Evolutionary conservation across 1,139 yeast species (phyloP), one percentile per base, ranked within the genome.

Genomic region (Diutina mesorugosa): DNA sequence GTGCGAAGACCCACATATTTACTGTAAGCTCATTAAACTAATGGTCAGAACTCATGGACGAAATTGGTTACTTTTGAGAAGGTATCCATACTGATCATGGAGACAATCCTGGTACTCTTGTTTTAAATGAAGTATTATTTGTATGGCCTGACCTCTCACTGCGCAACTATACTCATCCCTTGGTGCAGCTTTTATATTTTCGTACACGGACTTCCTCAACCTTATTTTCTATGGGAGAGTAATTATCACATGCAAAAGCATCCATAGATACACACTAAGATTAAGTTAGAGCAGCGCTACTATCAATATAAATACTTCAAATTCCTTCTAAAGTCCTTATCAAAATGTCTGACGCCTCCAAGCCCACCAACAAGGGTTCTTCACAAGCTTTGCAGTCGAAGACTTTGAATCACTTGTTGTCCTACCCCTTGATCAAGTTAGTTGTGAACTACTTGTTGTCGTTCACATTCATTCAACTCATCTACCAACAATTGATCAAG

Each of bases 401-500:
- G 61, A 62, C 76, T n/a, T 56, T 72, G 48, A 60, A 64, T 51
- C 79, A 76, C 62, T 57, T 76, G 56, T 62, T 63, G 56, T 66
- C 72, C 1, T 76, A 76, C 65, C 61, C 72, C 9, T 59, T 66
- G 26, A 69, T 75, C 48, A 60, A 68, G 55, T 59, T 64, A 29
- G 55, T 66, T 26, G 61, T 62, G 53, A 60, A 64, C 38, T 70
- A 60, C 59, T 59, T 69, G 55, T 67, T 72, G 51, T 65, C 73
- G 30, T 69, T 66, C 62, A 60, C 63, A 46, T 53, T 72, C 30
- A 47, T 72, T 29, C 61, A 64, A 28, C 67, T 66, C 55, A 55
- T 61, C 51, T 52, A 60, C 46, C 57, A 60, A 26, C 60, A 61
- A 56, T 52, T 58, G 30, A 30, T 60, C 61, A n/a, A 26, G 16